Evolutionary conservation across 1,284 basidiomycete species (phyloP), one percentile per base, ranked within the genome.

Genomic region (Phylloporus sp.): DNA sequence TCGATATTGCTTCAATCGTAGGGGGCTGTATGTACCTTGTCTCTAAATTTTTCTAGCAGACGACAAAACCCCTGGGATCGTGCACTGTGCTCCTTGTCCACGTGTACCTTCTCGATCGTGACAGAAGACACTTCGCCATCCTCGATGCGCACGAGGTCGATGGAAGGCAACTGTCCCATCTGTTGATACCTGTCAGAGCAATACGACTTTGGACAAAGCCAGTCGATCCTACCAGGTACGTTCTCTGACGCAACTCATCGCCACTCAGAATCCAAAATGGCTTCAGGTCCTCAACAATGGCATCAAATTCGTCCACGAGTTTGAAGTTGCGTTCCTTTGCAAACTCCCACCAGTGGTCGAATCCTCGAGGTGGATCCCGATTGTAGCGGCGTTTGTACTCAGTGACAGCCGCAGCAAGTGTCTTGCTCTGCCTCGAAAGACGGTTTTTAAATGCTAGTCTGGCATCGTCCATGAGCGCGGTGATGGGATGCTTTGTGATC

Each of bases 271-370:
- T 75, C 86, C 90, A 92, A 74, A 95, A 98, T 1, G 94, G 94
- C 32, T 83, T 84, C 62, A 98, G 79, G 74, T 98, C 96, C 54
- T 84, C 81, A 61, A 86, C 77, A n/a, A 98, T 82, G 37, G 88
- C 85, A 72, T 98, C 94, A 73, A 95, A 98, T 74, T 98, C 49
- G 49, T 98, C 96, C 26, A 95, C 83, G 79, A 98, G 88, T 71
- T 89, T 86, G 60, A 93, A 90, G 29, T 86, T 80, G 73, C 93
- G 84, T 56, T 87, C 81, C 74, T 84, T 80, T 28, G 91, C 92
- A 77, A 96, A 98, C 60, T 81, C 77, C 84, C 88, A 98, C 96
- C 96, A 98, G 47, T 86, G 79, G 71, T 96, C 94, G 70, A 98
- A 98, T 0, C 95, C 95, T 60, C 85, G 87, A 0, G 96, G 96